Conservation (phyloP, 2,329 filamentous ascomycete species). For the Penicillium sp. region DNA sequence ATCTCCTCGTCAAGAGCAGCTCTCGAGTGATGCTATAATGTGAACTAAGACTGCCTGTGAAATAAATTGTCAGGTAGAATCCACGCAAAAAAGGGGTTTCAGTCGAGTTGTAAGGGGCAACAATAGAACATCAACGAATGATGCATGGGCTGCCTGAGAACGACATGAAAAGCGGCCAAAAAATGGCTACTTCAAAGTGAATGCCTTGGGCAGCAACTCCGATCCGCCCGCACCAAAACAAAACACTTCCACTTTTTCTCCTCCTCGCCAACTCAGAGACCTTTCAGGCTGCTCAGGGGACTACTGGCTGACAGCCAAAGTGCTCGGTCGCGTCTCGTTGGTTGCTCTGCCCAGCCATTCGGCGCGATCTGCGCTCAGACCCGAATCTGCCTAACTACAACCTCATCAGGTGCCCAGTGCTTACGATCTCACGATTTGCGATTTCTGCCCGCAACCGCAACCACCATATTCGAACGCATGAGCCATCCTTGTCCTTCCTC, state of each 20-base stretch:
- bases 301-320: conserved; percentile 12
- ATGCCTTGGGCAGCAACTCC: conserved; percentile 28
- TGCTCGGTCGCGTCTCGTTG: conserved; percentile 14
- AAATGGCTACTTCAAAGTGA: not conserved
- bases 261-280: conserved; percentile 16
- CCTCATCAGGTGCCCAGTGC: conserved; percentile 30
- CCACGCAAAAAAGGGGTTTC: not conserved
- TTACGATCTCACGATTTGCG: conserved; percentile 10
- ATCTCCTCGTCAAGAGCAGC: no score
- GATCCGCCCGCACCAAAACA: conserved; percentile 23
- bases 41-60: not conserved
- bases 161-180: not conserved
- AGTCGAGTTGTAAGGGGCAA: not conserved
- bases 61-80: not conserved
- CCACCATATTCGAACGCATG: not conserved
- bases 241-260: conserved; percentile 21
- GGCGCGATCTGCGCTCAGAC: conserved; percentile 25
- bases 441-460: conserved; percentile 9
- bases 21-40: not conserved
- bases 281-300: conserved; percentile 6
- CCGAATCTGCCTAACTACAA: conserved; percentile 24
- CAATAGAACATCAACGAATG: not conserved
- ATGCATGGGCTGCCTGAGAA: conserved; percentile 1
- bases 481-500: not conserved
- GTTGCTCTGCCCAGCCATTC: conserved; percentile 11